These are phyloP conservation scores for Boeremia lycopersici DNA, from an alignment of 2,329 filamentous ascomycete genomes.

Conservation along the genomic window DNA sequence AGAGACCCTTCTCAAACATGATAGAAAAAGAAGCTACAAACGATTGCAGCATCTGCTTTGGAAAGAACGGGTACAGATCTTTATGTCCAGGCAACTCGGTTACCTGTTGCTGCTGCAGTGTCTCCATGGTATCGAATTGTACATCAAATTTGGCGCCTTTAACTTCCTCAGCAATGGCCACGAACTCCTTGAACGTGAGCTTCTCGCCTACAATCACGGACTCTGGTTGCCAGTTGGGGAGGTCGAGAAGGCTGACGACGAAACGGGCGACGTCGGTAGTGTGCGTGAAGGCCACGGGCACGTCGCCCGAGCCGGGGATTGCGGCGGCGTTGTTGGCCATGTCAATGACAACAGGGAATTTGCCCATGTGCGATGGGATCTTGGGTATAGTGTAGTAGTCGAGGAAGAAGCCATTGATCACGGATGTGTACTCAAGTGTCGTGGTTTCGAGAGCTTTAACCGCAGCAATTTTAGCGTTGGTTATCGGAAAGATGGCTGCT, in stretches of 20 bases:
- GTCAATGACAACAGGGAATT: conserved; percentile 11
- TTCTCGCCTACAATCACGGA: conserved; percentile 50
- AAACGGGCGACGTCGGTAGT: conserved; percentile 20
- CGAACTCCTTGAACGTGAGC: conserved; percentile 54
- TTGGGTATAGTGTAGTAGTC: conserved; percentile 17
- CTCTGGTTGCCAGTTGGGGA: conserved; percentile 43
- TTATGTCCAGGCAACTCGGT: conserved; percentile 20
- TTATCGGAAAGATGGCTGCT: neutral
- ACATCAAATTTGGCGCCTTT: conserved; percentile 38
- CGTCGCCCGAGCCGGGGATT: conserved; percentile 22
- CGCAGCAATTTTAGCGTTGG: neutral
- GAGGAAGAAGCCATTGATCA: conserved; percentile 20
- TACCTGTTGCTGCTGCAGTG: conserved; percentile 14
- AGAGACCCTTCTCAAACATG: conserved; percentile 6
- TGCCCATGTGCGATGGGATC: conserved; percentile 13
- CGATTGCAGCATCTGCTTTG: conserved; percentile 10
- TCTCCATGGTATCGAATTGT: conserved; percentile 18
- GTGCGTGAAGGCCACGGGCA: conserved; percentile 20
- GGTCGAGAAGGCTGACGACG: conserved; percentile 6
- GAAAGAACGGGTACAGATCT: conserved; percentile 14
- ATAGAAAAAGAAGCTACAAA: conserved; percentile 4
- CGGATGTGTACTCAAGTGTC: conserved; percentile 9
- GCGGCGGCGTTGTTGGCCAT: conserved; percentile 18
- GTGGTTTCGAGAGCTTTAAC: conserved; percentile 4
- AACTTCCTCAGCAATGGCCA: conserved; percentile 51